Percentiles rank a stretch among this genome's conserved stretches.
Conservation (phyloP, 352 stramenopile genomes). For the Lagenidium giganteum region DNA sequence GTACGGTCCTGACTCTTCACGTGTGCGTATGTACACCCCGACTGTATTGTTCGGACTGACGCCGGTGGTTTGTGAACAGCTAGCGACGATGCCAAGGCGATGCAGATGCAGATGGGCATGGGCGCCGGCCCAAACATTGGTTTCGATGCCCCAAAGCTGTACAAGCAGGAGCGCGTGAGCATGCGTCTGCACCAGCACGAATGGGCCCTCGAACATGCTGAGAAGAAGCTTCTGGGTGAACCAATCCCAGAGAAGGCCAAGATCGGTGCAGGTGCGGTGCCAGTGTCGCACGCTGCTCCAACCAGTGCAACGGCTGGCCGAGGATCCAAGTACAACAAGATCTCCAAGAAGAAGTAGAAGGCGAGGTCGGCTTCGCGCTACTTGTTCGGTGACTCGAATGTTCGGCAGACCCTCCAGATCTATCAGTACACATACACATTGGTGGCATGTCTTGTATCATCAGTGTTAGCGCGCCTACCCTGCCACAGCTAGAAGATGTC, state of each 20-base stretch:
- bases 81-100: constrained; percentile 86
- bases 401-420: no score
- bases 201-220: constrained; percentile 71
- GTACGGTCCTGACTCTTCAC: constrained; percentile 19
- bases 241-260: constrained; percentile 47
- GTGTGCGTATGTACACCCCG: background rate
- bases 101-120: constrained; percentile 93
- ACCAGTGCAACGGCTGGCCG: constrained; percentile 33
- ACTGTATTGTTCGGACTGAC: no score
- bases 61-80: constrained; percentile 20
- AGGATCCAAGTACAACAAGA: constrained; percentile 73
- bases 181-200: constrained; percentile 79
- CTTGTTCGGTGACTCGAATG: no score
- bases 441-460: no score
- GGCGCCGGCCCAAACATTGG: constrained; percentile 71
- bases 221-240: constrained; percentile 82
- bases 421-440: no score
- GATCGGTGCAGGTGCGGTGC: constrained; percentile 2
- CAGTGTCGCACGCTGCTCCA: constrained; percentile 17
- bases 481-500: constrained; percentile 72
- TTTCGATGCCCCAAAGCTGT: constrained; percentile 89
- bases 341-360: constrained; percentile 69
- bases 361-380: no score
- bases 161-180: constrained; percentile 87
- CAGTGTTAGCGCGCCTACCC: no score